Evolutionary conservation across 2,329 filamentous ascomycete genomes (phyloP).

Genomic region (Bipolaris cookei): DNA sequence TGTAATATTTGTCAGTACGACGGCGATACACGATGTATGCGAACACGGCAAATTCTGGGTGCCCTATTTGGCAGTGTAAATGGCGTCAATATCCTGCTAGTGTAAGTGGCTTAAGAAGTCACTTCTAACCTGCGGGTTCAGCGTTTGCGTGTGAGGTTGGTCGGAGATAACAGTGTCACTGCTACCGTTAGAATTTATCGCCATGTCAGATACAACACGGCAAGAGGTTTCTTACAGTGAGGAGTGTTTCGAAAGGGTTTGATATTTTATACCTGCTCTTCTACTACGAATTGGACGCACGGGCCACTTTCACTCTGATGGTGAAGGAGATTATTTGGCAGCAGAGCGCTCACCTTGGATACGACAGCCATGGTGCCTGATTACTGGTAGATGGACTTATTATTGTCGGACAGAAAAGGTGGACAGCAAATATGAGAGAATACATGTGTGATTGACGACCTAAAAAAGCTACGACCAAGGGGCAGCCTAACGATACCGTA

Average conservation of each 20-base stretch:
- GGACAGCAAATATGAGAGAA: neutral
- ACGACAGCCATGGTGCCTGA: neutral
- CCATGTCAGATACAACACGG: neutral
- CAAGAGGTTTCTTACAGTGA: too few relatives aligned
- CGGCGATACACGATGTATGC: too few relatives aligned
- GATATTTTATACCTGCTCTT: too few relatives aligned
- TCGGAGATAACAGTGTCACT: neutral
- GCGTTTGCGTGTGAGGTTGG: neutral
- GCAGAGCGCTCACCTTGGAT: neutral
- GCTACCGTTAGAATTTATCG: neutral
- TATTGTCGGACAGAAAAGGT: too few relatives aligned
- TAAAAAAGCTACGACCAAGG: neutral
- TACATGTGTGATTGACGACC: neutral
- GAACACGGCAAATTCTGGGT: neutral
- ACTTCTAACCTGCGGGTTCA: neutral
- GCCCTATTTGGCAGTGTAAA: constrained; percentile 2
- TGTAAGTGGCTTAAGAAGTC: neutral
- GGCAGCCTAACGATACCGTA: neutral
- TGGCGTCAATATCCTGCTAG: neutral
- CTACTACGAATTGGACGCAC: neutral
- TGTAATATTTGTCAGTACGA: neutral
- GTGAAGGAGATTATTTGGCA: neutral
- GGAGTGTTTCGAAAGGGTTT: too few relatives aligned
- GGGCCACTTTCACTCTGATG: neutral
- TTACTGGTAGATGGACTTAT: neutral